Conservation (phyloP, 129 eudicot genomes). For the carrot (Daucus carota) region DH1_v3.0 NC_030388.2:500501-501000, state of each 20-base stretch:
- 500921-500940: conserved; percentile 9
- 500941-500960: too few species aligned
- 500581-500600: too few species aligned
- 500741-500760: too few species aligned
- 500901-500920: conserved; percentile 15
- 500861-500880: too few species aligned
- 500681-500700: not conserved
- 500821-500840: not conserved
- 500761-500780: not conserved
- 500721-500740: not conserved
- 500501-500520: too few species aligned
- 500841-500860: too few species aligned
- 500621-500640: not conserved
- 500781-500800: not conserved
- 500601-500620: not conserved
- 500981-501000: too few species aligned
- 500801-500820: not conserved
- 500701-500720: not conserved
- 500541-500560: not conserved
- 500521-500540: not conserved
- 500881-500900: conserved; percentile 2
- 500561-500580: not conserved
- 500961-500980: too few species aligned
- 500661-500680: not conserved
- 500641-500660: not conserved